Evolutionary conservation across 2,329 filamentous ascomycete species (phyloP).

Genomic region (Purpureocillium lavendulum): DNA sequence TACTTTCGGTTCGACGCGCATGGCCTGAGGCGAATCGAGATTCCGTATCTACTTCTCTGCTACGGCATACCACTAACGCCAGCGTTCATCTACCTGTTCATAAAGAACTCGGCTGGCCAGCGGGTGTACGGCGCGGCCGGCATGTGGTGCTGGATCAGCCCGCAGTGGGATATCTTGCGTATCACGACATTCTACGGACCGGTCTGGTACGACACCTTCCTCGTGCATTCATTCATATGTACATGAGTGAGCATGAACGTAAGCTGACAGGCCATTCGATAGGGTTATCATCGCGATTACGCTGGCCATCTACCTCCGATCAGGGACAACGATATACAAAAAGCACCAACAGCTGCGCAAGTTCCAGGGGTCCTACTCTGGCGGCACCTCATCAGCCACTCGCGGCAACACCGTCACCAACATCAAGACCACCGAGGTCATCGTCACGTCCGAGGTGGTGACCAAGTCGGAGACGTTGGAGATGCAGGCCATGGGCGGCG

Average conservation of each 20-base stretch:
- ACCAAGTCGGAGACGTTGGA: not conserved
- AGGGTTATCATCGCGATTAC: slow-evolving; percentile 1
- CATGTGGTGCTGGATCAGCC: slow-evolving; percentile 71
- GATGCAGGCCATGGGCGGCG: not conserved
- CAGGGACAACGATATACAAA: slow-evolving; percentile 50
- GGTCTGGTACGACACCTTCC: slow-evolving; percentile 35
- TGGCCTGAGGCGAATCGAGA: slow-evolving; percentile 55
- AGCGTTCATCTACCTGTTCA: slow-evolving; percentile 54
- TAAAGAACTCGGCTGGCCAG: slow-evolving; percentile 37
- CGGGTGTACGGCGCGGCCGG: slow-evolving; percentile 62
- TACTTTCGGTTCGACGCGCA: slow-evolving; percentile 58
- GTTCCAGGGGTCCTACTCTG: slow-evolving; percentile 17
- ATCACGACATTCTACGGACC: slow-evolving; percentile 64
- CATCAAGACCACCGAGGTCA: slow-evolving; percentile 47
- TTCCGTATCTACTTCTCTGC: slow-evolving; percentile 55
- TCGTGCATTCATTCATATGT: no score
- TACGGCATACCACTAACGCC: slow-evolving; percentile 63
- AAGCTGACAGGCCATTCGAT: no score
- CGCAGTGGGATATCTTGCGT: slow-evolving; percentile 56
- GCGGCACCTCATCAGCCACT: slow-evolving; percentile 27
- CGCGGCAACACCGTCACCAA: slow-evolving; percentile 22
- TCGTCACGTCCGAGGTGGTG: slow-evolving; percentile 41
- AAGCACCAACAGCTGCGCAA: slow-evolving; percentile 39
- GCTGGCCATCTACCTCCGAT: slow-evolving; percentile 25
- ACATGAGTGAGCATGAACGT: no score